Conservation (phyloP, 1,139 yeast genomes). For the Candida labiduridarum region DNA sequence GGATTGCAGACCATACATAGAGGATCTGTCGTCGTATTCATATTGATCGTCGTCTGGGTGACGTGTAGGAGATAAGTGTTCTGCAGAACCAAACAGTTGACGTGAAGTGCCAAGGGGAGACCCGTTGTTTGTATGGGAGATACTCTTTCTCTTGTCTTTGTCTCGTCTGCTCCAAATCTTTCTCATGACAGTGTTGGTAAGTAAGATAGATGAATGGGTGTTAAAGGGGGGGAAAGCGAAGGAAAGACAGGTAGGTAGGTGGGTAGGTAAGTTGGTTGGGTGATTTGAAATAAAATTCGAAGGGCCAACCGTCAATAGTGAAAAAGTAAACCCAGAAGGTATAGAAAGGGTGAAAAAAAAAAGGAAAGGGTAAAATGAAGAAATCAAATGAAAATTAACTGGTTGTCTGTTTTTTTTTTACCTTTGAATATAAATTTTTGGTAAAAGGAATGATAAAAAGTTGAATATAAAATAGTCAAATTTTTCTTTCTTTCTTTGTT, state of each 20-base stretch:
- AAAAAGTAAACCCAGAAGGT: too few relatives aligned
- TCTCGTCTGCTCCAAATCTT: conserved; percentile 25
- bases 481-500: background rate
- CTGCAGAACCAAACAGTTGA: conserved; percentile 3
- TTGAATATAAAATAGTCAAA: conserved; percentile 1
- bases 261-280: too few relatives aligned
- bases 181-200: conserved; percentile 18
- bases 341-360: background rate
- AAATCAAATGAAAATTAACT: background rate
- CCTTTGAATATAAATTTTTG: background rate
- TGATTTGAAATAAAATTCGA: too few relatives aligned
- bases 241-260: too few relatives aligned
- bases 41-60: background rate
- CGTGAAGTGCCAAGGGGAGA: conserved; percentile 4
- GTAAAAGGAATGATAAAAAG: conserved; percentile 1
- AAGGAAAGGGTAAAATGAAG: too few relatives aligned
- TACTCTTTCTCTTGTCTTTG: conserved; percentile 19
- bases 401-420: background rate
- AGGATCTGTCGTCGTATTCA: background rate
- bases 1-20: background rate
- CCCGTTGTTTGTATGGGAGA: background rate
- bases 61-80: conserved; percentile 5
- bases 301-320: too few relatives aligned
- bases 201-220: too few relatives aligned
- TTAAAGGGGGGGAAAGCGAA: background rate